Conservation (phyloP, 306 rosid genomes). For the Herpetospermum pedunculosum region DNA sequence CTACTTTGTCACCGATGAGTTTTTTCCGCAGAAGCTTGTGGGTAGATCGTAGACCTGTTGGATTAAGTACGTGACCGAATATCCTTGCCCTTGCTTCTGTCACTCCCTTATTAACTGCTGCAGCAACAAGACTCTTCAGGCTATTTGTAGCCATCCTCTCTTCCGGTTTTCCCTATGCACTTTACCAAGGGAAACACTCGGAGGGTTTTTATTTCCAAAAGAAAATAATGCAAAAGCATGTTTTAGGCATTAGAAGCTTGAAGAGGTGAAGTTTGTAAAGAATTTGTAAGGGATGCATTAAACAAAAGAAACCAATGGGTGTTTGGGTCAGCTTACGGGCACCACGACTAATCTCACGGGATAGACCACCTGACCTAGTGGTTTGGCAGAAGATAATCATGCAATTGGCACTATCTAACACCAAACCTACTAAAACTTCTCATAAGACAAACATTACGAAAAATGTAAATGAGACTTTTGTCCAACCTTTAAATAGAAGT, state of each 20-base stretch:
- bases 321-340: too few species aligned
- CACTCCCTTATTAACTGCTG: constrained; percentile 42
- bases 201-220: not conserved
- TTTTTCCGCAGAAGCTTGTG: constrained; percentile 77
- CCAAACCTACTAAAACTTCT: not conserved
- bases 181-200: constrained; percentile 2
- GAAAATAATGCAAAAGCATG: not conserved
- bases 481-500: not conserved
- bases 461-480: not conserved
- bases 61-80: constrained; percentile 71
- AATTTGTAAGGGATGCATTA: not conserved
- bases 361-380: too few species aligned
- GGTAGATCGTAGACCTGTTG: constrained; percentile 45
- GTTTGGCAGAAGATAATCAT: too few species aligned
- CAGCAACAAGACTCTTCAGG: constrained; percentile 39
- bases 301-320: not conserved
- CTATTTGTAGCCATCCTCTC: constrained; percentile 45
- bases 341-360: too few species aligned
- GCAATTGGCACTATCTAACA: not conserved
- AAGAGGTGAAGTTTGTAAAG: not conserved
- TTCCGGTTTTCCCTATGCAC: not conserved
- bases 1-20: constrained; percentile 75
- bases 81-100: constrained; percentile 64
- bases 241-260: not conserved
- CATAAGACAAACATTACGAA: not conserved